A percentile compares a stretch with the other conserved stretches of the same genome.
Evolutionary conservation across 441 rosid genomes (phyloP).

Genomic region (Viola pubescens): DNA sequence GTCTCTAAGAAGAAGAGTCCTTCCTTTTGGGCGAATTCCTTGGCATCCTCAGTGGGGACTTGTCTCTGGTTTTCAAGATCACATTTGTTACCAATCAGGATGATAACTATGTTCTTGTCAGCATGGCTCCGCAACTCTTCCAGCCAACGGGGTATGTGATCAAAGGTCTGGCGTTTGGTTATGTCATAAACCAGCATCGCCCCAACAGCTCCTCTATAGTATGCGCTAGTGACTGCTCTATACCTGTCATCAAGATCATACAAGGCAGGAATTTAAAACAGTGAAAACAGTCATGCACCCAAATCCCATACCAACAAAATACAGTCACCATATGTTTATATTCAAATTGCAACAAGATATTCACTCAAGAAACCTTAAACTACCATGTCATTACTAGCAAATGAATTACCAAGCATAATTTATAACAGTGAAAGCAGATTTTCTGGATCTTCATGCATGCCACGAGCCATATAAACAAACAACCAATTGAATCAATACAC

Average conservation of each 20-base stretch:
- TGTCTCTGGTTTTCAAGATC: slow-evolving; percentile 75
- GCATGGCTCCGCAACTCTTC: slow-evolving; percentile 49
- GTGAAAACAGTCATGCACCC: neutral
- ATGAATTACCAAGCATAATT: too few relatives aligned
- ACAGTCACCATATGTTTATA: too few relatives aligned
- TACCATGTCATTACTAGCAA: too few relatives aligned
- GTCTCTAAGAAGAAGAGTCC: slow-evolving; percentile 92
- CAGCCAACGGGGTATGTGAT: slow-evolving; percentile 54
- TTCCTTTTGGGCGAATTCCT: slow-evolving; percentile 74
- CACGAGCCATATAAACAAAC: too few relatives aligned
- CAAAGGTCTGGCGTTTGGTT: slow-evolving; percentile 44
- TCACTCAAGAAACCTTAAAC: too few relatives aligned
- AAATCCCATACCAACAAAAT: too few relatives aligned
- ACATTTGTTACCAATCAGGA: slow-evolving; percentile 86
- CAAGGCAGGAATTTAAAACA: neutral
- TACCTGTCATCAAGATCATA: slow-evolving; percentile 36
- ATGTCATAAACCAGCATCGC: slow-evolving; percentile 58
- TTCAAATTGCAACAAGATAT: too few relatives aligned
- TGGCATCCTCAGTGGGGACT: slow-evolving; percentile 69
- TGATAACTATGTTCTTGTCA: slow-evolving; percentile 64
- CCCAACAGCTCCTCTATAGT: slow-evolving; percentile 81
- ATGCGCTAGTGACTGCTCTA: slow-evolving; percentile 75
- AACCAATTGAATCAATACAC: too few relatives aligned
- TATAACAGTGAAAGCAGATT: too few relatives aligned
- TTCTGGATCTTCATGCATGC: too few relatives aligned